phyloP scores from a whole-genome alignment of 2,329 filamentous ascomycete genomes.

The Onygenales sp. region DNA sequence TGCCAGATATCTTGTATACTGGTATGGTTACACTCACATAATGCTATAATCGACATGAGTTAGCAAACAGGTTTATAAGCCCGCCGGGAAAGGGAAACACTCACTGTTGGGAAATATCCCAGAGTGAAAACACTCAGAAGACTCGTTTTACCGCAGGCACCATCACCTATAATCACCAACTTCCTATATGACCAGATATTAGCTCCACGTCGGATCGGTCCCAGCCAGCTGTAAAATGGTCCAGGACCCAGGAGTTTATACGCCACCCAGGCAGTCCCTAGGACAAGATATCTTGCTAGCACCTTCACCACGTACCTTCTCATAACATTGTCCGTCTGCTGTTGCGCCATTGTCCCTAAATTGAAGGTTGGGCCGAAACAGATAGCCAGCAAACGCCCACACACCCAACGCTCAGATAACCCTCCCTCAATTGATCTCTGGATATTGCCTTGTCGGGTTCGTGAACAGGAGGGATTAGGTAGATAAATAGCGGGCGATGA shows the following conservation, averaged over 20 bases:
- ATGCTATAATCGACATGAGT: constrained; percentile 26
- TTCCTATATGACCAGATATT: constrained; percentile 51
- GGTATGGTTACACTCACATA: constrained; percentile 28
- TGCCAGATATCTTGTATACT: background rate
- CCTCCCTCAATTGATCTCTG: background rate
- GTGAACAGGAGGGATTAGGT: background rate
- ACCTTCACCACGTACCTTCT: constrained; percentile 47
- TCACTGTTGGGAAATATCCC: constrained; percentile 93
- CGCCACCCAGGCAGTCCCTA: background rate
- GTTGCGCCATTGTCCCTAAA: constrained; percentile 33
- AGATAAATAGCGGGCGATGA: background rate
- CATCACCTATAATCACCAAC: constrained; percentile 92
- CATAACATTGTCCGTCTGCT: constrained; percentile 48
- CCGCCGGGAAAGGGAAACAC: constrained; percentile 29
- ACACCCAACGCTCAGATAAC: background rate
- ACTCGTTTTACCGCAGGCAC: constrained; percentile 97
- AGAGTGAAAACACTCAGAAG: constrained; percentile 94
- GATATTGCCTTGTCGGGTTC: background rate
- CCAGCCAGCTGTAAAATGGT: background rate
- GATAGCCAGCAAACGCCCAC: background rate
- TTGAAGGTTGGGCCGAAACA: background rate
- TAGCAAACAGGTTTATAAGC: constrained; percentile 16
- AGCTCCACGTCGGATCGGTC: constrained; percentile 3
- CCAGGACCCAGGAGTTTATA: background rate
- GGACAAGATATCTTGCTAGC: background rate